Base-by-base conservation (phyloP, 2,329 filamentous ascomycete species). In the Exophiala calicioides region DNA sequence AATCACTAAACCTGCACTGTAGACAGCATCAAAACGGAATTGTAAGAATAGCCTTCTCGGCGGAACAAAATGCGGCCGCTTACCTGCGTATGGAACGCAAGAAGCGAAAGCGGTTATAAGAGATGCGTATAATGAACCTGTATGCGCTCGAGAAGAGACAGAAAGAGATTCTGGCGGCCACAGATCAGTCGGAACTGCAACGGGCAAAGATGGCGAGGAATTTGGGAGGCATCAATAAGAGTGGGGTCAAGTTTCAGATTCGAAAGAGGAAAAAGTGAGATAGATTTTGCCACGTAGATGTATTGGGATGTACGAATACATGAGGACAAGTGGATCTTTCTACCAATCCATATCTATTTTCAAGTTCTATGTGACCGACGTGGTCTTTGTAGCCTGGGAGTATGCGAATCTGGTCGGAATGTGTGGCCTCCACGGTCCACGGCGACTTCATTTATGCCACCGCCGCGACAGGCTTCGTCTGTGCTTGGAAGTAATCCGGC, bases 181-280 rank as follows among this genome's bases (percentile, higher is more conserved):
- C 82, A 53, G 68, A 74, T 18, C 75, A 78, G 58, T 63, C 84
- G 18, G 79, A 82, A 33, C 63, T 74, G 53, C 81, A 84, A 62
- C 71, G 80, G 36, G 80, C 76, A 6, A 77, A 76, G 63, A 84
- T 84, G 80, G 76, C 73, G 54, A 76, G 77, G 51, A 76, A 71
- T 2, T 68, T 80, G 3, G 81, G 80, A 15, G 81, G 81, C 1
- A 71, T 77, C 43, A 84, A 83, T 65, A 83, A 83, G 65, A 70
- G 78, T 46, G 81, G 81, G 5, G 68, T 80, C 58, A 83, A 81
- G 59, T 85, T 80, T 72, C 84, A 83, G 69, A 69, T 80, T 33
- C 69, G 80, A 46, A 78, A 82, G 68, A 69, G 81, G 56, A 84
- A 82, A 70, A 71, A 72, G 58, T 82, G 27, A 19, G 18, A n/a